A percentile compares a stretch with the other conserved stretches of the same genome.
Evolutionary conservation across 805 yeast genomes (phyloP).

Genomic region (Wickerhamiella vanderwaltii): DNA sequence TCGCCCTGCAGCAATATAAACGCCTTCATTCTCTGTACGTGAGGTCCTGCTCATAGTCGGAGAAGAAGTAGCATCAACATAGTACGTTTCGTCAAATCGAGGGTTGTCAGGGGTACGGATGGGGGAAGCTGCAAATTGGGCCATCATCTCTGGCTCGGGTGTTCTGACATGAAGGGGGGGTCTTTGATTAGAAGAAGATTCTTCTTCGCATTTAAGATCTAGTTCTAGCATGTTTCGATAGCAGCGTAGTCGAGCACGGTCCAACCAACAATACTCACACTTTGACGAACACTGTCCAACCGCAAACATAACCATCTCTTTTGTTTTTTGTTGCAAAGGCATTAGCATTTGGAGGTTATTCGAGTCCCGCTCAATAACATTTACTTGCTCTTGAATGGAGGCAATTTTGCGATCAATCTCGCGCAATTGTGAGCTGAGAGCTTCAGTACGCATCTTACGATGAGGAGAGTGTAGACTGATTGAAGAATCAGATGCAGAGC

Average conservation of each 20-base stretch:
- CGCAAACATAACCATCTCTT: slow-evolving; percentile 36
- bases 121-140: neutral
- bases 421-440: slow-evolving; percentile 26
- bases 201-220: slow-evolving; percentile 19
- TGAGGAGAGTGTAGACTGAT: neutral
- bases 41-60: neutral
- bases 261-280: slow-evolving; percentile 47
- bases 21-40: neutral
- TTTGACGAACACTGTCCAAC: slow-evolving; percentile 39
- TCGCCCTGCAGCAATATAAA: slow-evolving; percentile 1
- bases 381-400: slow-evolving; percentile 27
- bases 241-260: slow-evolving; percentile 35
- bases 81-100: neutral
- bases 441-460: slow-evolving; percentile 21
- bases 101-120: slow-evolving; percentile 2
- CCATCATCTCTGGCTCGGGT: neutral
- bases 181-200: neutral
- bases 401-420: slow-evolving; percentile 29
- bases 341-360: slow-evolving; percentile 36
- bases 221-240: slow-evolving; percentile 30
- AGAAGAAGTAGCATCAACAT: neutral
- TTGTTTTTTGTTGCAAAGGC: slow-evolving; percentile 44
- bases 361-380: slow-evolving; percentile 29
- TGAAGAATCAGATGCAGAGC: neutral
- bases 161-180: neutral